phyloP scores from a whole-genome alignment of 257 asterid species.

The Hygrophila difformis region DNA sequence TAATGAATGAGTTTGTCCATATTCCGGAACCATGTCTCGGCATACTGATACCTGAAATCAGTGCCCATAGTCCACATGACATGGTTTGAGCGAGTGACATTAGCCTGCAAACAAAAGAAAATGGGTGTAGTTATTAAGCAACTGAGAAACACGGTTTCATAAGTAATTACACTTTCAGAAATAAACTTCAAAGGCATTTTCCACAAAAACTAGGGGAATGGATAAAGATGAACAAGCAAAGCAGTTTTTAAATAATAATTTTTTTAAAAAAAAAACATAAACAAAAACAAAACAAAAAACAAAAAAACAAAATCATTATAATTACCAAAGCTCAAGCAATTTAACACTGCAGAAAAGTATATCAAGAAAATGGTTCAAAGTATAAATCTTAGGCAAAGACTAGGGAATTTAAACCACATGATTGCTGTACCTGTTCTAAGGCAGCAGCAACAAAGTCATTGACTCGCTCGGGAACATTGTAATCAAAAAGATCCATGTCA shows the following conservation, averaged over 20 bases:
- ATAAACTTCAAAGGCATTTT: neutral
- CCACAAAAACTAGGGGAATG: neutral
- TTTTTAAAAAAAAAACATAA: too few relatives aligned
- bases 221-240: neutral
- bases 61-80: conserved; percentile 99
- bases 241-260: too few relatives aligned
- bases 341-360: neutral
- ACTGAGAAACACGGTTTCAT: conserved; percentile 5
- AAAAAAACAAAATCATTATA: conserved; percentile 1
- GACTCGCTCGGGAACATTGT: conserved; percentile 91
- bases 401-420: conserved; percentile 4
- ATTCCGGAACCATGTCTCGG: conserved; percentile 77
- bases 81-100: conserved; percentile 89
- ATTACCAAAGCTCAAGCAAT: neutral
- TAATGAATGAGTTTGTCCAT: conserved; percentile 98
- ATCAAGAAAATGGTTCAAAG: neutral
- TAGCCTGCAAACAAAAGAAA: conserved; percentile 49
- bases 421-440: conserved; percentile 41
- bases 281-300: too few relatives aligned
- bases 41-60: conserved; percentile 94
- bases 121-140: conserved; percentile 4
- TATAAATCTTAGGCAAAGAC: conserved; percentile 1
- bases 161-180: conserved; percentile 1
- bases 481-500: conserved; percentile 60
- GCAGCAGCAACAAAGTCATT: conserved; percentile 91